Evolutionary conservation across 805 yeast species (phyloP).

Genomic region (Monosporozyma aerobia): DNA sequence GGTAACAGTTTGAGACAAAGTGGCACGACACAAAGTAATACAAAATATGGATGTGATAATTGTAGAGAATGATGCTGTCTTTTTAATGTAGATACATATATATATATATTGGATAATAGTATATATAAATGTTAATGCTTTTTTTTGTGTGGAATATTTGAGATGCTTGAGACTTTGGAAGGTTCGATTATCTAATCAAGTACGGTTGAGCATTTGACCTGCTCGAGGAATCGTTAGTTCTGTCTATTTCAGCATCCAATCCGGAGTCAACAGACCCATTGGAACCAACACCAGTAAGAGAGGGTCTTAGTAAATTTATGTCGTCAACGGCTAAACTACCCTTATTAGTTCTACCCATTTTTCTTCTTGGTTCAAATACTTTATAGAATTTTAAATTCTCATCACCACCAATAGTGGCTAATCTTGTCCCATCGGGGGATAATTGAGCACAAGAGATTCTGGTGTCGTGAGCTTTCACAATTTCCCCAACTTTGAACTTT

Average conservation of each 20-base stretch:
- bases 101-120: neutral
- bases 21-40: neutral
- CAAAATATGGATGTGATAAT: neutral
- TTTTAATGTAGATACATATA: neutral
- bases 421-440: constrained; percentile 81
- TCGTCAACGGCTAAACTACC: constrained; percentile 16
- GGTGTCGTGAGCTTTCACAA: constrained; percentile 78
- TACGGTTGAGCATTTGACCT: neutral
- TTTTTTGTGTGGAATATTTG: neutral
- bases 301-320: constrained; percentile 1
- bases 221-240: neutral
- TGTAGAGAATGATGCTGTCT: neutral
- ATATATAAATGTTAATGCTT: neutral
- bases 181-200: neutral
- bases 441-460: constrained; percentile 74
- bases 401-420: constrained; percentile 94
- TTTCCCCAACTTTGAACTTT: constrained; percentile 79
- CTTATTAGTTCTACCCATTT: constrained; percentile 30
- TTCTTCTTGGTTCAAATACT: constrained; percentile 55
- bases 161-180: neutral
- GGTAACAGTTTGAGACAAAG: neutral
- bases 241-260: neutral
- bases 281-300: constrained; percentile 6
- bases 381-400: constrained; percentile 95
- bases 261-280: neutral